Evolutionary conservation across 2,329 filamentous ascomycete species (phyloP).

Genomic region (Volutella citrinella): DNA sequence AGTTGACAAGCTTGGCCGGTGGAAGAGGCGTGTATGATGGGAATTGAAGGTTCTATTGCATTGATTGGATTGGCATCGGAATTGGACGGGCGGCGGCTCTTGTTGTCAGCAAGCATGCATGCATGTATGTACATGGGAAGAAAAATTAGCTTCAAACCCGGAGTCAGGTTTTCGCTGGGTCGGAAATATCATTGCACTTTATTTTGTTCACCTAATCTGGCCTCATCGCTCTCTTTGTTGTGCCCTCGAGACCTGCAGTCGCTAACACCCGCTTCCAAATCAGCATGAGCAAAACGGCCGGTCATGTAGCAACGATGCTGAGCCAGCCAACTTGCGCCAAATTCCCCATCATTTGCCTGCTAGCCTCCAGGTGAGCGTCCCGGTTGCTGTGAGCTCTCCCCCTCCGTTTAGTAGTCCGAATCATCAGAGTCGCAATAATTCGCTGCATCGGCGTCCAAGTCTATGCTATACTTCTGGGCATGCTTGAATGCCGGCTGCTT

Average conservation of each 20-base stretch:
- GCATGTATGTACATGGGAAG: constrained; percentile 21
- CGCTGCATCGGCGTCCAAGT: constrained; percentile 14
- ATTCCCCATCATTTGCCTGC: not conserved
- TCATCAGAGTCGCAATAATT: constrained; percentile 23
- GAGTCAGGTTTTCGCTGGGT: constrained; percentile 25
- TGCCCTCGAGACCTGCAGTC: no score
- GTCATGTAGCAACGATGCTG: no score
- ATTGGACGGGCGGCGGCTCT: constrained; percentile 10
- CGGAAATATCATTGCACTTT: constrained; percentile 25
- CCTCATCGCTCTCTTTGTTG: no score
- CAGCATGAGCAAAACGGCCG: no score
- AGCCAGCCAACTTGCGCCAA: not conserved
- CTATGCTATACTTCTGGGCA: constrained; percentile 6
- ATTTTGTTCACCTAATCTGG: no score
- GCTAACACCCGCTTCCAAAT: no score
- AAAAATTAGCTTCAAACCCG: constrained; percentile 13
- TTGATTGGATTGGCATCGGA: not conserved
- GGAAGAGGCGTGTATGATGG: not conserved
- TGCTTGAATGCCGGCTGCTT: constrained; percentile 12
- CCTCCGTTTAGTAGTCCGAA: constrained; percentile 16
- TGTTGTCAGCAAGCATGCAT: constrained; percentile 19
- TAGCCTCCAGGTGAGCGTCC: no score
- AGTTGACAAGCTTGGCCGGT: not conserved
- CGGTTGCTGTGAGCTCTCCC: no score
- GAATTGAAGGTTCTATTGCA: not conserved